Conservation (phyloP, 495 filamentous ascomycete genomes). For the Penicillium maclennaniae region DNA sequence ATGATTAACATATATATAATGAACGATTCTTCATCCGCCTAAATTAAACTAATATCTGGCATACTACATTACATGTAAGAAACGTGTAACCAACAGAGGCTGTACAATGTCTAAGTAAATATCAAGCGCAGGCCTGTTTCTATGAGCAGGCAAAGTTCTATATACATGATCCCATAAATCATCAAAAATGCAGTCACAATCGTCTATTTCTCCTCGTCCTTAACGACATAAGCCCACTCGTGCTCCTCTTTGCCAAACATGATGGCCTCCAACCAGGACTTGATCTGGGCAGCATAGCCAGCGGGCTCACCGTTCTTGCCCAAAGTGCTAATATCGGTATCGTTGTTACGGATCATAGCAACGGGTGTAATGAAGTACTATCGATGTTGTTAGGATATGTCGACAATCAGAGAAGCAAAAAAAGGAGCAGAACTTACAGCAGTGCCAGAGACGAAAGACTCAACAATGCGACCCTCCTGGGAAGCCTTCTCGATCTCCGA, state of each 20-base stretch:
- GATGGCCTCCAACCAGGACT: conserved; percentile 74
- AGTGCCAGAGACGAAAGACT: conserved; percentile 84
- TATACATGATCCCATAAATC: background rate
- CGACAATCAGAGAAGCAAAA: background rate
- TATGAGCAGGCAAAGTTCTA: background rate
- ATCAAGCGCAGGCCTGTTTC: background rate
- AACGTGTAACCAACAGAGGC: background rate
- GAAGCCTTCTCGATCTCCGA: conserved; percentile 68
- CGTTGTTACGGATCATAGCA: conserved; percentile 66
- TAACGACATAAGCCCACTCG: conserved; percentile 73
- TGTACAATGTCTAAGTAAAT: background rate
- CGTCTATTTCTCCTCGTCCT: conserved; percentile 48
- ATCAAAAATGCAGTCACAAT: background rate
- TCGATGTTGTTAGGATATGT: conserved; percentile 1
- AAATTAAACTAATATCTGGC: background rate
- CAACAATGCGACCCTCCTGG: conserved; percentile 71
- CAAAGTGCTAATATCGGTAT: conserved; percentile 62
- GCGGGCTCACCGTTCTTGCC: conserved; percentile 54
- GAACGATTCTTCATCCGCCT: background rate
- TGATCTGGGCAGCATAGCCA: conserved; percentile 68
- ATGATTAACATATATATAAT: background rate
- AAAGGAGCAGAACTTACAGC: conserved; percentile 56
- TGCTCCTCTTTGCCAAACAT: conserved; percentile 83
- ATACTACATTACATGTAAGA: background rate
- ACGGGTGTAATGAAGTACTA: conserved; percentile 80